Percentiles rank a stretch among this genome's conserved stretches.
Conservation (phyloP, 805 yeast genomes). For the Yarrowia keelungensis region DNA sequence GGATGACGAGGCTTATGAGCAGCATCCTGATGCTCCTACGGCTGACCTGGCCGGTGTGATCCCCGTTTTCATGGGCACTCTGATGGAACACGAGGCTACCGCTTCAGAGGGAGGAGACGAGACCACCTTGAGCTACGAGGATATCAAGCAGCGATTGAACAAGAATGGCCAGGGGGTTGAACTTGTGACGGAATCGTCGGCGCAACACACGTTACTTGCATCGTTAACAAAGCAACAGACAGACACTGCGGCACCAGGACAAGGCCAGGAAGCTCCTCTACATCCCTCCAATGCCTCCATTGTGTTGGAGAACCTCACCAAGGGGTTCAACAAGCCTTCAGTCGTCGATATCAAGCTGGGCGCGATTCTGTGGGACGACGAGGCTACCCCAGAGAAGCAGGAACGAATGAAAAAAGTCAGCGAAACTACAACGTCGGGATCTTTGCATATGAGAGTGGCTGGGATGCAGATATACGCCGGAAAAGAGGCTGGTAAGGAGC, state of each 20-base stretch:
- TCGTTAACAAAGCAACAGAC: not conserved
- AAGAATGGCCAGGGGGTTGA: constrained; percentile 15
- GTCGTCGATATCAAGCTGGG: constrained; percentile 89
- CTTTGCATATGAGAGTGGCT: constrained; percentile 77
- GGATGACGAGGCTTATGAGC: constrained; percentile 29
- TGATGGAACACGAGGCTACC: constrained; percentile 51
- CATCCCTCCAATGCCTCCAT: constrained; percentile 17
- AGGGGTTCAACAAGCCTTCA: constrained; percentile 69
- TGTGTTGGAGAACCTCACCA: constrained; percentile 73
- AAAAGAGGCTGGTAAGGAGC: constrained; percentile 36
- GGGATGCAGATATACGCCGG: constrained; percentile 72
- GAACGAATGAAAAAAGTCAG: constrained; percentile 70
- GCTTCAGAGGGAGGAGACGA: not conserved
- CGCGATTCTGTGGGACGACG: constrained; percentile 64
- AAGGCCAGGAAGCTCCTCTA: constrained; percentile 41
- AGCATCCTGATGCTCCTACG: constrained; percentile 39
- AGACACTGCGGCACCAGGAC: constrained; percentile 34
- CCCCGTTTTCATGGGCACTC: constrained; percentile 68
- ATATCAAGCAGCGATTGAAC: constrained; percentile 23
- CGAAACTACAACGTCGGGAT: constrained; percentile 77
- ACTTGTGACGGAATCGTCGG: constrained; percentile 26
- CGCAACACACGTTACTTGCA: constrained; percentile 43
- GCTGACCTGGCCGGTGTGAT: constrained; percentile 49
- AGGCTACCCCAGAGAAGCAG: constrained; percentile 64
- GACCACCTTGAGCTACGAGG: constrained; percentile 9